A percentile compares a stretch with the other conserved stretches of the same genome.
Evolutionary conservation across 371 early-diverging fungal genomes (phyloP).

Genomic region (Haplosporangium sp.): DNA sequence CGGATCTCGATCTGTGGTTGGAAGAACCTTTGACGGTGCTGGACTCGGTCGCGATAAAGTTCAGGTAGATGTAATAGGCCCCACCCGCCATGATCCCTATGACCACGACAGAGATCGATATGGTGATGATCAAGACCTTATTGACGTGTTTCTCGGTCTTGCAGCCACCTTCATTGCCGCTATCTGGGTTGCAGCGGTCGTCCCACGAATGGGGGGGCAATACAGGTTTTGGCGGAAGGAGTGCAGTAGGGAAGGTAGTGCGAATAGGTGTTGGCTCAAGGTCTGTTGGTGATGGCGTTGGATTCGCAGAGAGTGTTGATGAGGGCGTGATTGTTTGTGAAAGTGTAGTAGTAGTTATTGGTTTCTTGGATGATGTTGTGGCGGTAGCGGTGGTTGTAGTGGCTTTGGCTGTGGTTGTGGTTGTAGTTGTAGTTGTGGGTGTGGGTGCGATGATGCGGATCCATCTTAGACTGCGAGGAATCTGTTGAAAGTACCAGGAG

Average conservation of each 20-base stretch:
- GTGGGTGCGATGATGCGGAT: background rate
- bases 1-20: too few species aligned
- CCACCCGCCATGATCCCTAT: conserved; percentile 15
- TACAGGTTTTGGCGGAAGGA: conserved; percentile 28
- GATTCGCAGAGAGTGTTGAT: background rate
- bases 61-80: conserved; percentile 24
- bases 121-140: conserved; percentile 7
- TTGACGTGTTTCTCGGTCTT: conserved; percentile 1
- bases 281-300: background rate
- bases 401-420: background rate
- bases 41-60: conserved; percentile 11
- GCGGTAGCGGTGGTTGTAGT: background rate
- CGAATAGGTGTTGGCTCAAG: conserved; percentile 9
- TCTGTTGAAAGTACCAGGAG: conserved; percentile 5
- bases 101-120: conserved; percentile 14
- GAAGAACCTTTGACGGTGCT: too few species aligned
- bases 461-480: conserved; percentile 19
- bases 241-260: conserved; percentile 12
- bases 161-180: background rate
- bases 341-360: background rate
- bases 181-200: background rate
- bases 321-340: background rate
- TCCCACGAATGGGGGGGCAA: background rate
- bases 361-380: background rate
- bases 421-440: background rate